Conservation (phyloP, 495 filamentous ascomycete genomes). For the Annulohypoxylon moriforme region DNA sequence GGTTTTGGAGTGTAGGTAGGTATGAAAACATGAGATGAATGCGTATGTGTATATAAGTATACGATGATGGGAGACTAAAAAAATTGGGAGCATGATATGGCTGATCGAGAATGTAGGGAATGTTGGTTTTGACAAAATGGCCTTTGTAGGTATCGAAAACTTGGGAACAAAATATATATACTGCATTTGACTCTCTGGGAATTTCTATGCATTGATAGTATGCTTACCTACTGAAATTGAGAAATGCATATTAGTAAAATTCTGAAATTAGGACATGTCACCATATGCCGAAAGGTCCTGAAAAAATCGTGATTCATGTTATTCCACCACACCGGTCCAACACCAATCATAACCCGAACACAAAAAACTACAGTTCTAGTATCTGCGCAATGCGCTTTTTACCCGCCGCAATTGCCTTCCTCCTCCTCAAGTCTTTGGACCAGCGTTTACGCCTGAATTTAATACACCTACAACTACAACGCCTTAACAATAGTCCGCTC, state of each 20-base stretch:
- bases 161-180: too few relatives aligned
- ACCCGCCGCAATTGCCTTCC: not conserved
- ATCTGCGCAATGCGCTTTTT: not conserved
- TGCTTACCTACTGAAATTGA: too few relatives aligned
- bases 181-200: not conserved
- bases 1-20: not conserved
- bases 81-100: not conserved
- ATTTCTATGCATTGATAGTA: not conserved
- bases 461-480: constrained; percentile 44
- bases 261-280: not conserved
- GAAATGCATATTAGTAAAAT: not conserved
- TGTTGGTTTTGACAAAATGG: not conserved
- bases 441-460: not conserved
- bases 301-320: constrained; percentile 9
- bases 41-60: not conserved
- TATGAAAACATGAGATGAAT: not conserved
- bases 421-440: not conserved
- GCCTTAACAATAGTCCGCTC: constrained; percentile 72
- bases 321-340: not conserved
- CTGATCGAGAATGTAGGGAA: not conserved
- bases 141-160: not conserved
- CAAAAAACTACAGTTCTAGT: not conserved
- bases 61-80: not conserved
- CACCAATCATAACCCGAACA: not conserved
- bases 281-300: not conserved